A percentile compares a stretch with the other conserved stretches of the same genome.
Conservation (phyloP, 2,329 filamentous ascomycete genomes). For the Clarireedia hainanense region DNA sequence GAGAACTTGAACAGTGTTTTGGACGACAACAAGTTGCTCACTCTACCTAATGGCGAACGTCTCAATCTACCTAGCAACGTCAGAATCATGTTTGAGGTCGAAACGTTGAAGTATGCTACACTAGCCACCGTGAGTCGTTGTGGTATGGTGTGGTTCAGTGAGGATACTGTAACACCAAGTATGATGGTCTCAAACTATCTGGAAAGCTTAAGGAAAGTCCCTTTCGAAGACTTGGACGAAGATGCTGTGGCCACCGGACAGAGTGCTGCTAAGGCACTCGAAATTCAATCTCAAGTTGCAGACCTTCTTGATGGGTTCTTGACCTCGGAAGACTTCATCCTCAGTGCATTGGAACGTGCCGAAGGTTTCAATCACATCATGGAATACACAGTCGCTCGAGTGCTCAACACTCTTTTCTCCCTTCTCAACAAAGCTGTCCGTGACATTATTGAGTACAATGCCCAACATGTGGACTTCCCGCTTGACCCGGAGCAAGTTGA, state of each 20-base stretch:
- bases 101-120: slow-evolving; percentile 94
- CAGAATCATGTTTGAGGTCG: slow-evolving; percentile 99
- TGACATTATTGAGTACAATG: slow-evolving; percentile 91
- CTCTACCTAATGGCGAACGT: slow-evolving; percentile 94
- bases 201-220: slow-evolving; percentile 68
- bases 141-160: slow-evolving; percentile 99
- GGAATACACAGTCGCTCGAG: slow-evolving; percentile 90
- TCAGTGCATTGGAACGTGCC: slow-evolving; percentile 68
- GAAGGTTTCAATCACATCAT: slow-evolving; percentile 87
- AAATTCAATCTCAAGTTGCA: slow-evolving; percentile 71
- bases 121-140: slow-evolving; percentile 98
- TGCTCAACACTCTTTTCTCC: slow-evolving; percentile 88
- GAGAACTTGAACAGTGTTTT: slow-evolving; percentile 99
- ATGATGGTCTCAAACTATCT: slow-evolving; percentile 95
- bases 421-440: slow-evolving; percentile 89
- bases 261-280: slow-evolving; percentile 68
- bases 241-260: slow-evolving; percentile 72
- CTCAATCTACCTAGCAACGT: slow-evolving; percentile 91
- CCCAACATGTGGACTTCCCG: slow-evolving; percentile 88
- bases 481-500: slow-evolving; percentile 86
- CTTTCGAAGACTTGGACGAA: slow-evolving; percentile 94
- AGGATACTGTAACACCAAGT: slow-evolving; percentile 84
- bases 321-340: slow-evolving; percentile 71
- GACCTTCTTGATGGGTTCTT: slow-evolving; percentile 71
- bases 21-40: slow-evolving; percentile 97